Percentiles rank a stretch among this genome's conserved stretches.
These are phyloP conservation scores for Ciborinia camelliae DNA, from an alignment of 2,329 filamentous ascomycete genomes.

Conservation along the genomic window DNA sequence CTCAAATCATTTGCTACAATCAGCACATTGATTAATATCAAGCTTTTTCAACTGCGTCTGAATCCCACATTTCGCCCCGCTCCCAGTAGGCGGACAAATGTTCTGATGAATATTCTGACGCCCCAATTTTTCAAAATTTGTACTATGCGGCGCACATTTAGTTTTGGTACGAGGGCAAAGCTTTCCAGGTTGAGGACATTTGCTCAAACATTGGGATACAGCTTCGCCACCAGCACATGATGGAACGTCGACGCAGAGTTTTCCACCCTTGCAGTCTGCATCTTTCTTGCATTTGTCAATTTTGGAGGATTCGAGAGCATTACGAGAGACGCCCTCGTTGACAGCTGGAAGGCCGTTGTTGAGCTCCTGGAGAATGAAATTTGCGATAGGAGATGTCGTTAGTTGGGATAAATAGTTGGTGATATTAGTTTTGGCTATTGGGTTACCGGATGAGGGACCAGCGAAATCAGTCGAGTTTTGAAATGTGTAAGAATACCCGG, in stretches of 20 bases:
- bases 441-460: not conserved
- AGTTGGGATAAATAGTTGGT: slow-evolving; percentile 12
- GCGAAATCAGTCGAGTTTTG: slow-evolving; percentile 7
- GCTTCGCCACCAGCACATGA: not conserved
- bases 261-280: not conserved
- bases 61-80: not conserved
- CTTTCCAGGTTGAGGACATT: not conserved
- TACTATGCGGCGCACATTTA: not conserved
- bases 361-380: slow-evolving; percentile 14
- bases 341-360: not conserved
- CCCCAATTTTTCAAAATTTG: slow-evolving; percentile 1
- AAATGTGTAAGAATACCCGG: slow-evolving; percentile 19
- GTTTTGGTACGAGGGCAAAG: not conserved
- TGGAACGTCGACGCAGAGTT: not conserved
- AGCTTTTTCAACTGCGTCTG: not conserved
- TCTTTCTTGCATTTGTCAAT: slow-evolving; percentile 6
- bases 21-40: slow-evolving; percentile 7
- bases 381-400: slow-evolving; percentile 13
- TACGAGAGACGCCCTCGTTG: not conserved
- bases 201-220: slow-evolving; percentile 9
- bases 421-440: slow-evolving; percentile 2
- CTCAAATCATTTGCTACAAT: not conserved
- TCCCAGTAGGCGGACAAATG: slow-evolving; percentile 14
- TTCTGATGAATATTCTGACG: not conserved
- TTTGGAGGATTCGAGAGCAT: not conserved